These are phyloP conservation scores for Chondrus crispus DNA, from an alignment of 23 red algal species.

Conservation along the genomic window DNA sequence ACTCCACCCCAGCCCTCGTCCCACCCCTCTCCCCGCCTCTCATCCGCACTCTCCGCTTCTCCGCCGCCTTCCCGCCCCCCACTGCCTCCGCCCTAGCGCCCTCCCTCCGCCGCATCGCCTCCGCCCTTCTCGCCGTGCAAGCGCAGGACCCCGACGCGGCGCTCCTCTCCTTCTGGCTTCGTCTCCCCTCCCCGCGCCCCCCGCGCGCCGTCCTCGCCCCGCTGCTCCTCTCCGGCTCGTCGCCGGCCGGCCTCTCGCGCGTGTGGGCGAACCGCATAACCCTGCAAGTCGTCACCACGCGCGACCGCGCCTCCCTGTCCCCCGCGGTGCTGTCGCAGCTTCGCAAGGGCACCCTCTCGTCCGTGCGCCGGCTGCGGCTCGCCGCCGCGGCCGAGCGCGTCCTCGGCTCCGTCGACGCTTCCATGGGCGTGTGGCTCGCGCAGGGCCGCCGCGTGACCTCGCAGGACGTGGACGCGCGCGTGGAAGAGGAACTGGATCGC, in stretches of 20 bases:
- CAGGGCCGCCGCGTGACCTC: not conserved
- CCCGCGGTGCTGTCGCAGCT: not conserved
- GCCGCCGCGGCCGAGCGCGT: not conserved
- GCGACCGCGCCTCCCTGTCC: not conserved
- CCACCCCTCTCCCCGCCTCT: not conserved
- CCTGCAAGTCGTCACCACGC: not conserved
- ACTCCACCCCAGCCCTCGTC: not conserved
- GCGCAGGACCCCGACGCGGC: not conserved
- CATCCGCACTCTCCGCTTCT: not conserved
- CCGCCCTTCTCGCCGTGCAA: constrained; percentile 22
- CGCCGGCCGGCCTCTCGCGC: not conserved
- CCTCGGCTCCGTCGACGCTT: not conserved
- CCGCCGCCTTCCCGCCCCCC: not conserved
- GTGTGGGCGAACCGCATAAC: constrained; percentile 15
- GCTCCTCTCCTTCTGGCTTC: not conserved
- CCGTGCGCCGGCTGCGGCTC: not conserved
- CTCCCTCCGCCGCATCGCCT: not conserved
- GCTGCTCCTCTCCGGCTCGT: not conserved
- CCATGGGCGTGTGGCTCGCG: not conserved
- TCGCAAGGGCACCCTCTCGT: no score
- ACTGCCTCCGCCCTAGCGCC: not conserved
- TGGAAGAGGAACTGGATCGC: not conserved
- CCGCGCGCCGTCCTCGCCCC: not conserved
- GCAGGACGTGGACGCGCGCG: not conserved
- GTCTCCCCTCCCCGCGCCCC: not conserved